A percentile compares a stretch with the other conserved stretches of the same genome.
Conservation (phyloP, 768 basidiomycete species). For the Trametes gibbosa region DNA sequence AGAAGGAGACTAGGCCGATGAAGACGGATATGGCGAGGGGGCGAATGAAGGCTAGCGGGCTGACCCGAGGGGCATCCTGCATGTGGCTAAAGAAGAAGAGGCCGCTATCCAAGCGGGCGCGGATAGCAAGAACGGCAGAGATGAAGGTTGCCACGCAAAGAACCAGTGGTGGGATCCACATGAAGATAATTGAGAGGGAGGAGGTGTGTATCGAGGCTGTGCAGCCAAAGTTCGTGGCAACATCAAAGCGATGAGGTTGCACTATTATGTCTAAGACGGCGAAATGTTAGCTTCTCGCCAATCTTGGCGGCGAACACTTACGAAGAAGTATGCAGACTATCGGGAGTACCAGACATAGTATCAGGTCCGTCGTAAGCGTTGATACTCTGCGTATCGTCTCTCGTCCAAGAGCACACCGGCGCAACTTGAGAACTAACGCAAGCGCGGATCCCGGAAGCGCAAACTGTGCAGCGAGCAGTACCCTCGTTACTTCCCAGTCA, state of each 20-base stretch:
- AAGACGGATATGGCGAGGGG: conserved; percentile 21
- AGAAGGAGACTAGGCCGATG: conserved; percentile 17
- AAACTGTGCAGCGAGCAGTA: conserved; percentile 21
- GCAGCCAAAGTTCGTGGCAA: conserved; percentile 34
- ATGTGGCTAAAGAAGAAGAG: conserved; percentile 31
- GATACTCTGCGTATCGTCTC: conserved; percentile 12
- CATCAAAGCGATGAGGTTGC: conserved; percentile 38
- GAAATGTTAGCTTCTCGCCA: conserved; percentile 30
- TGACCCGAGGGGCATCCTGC: conserved; percentile 14
- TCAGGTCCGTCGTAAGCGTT: conserved; percentile 18
- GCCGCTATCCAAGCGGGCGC: conserved; percentile 42
- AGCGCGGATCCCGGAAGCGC: conserved; percentile 21
- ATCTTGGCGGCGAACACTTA: conserved; percentile 23
- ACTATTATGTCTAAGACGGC: conserved; percentile 37
- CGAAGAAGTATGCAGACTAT: conserved; percentile 32
- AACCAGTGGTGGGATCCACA: conserved; percentile 37
- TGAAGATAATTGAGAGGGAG: conserved; percentile 36
- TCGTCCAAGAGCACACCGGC: conserved; percentile 12
- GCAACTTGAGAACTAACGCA: conserved; percentile 8
- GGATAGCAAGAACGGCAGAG: conserved; percentile 38
- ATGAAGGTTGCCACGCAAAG: conserved; percentile 32
- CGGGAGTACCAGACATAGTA: conserved; percentile 26
- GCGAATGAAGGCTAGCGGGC: conserved; percentile 25
- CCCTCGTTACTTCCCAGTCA: conserved; percentile 31
- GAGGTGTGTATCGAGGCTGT: conserved; percentile 36